Evolutionary conservation across 768 basidiomycete genomes (phyloP).

Genomic region (Pisolithus microcarpus): DNA sequence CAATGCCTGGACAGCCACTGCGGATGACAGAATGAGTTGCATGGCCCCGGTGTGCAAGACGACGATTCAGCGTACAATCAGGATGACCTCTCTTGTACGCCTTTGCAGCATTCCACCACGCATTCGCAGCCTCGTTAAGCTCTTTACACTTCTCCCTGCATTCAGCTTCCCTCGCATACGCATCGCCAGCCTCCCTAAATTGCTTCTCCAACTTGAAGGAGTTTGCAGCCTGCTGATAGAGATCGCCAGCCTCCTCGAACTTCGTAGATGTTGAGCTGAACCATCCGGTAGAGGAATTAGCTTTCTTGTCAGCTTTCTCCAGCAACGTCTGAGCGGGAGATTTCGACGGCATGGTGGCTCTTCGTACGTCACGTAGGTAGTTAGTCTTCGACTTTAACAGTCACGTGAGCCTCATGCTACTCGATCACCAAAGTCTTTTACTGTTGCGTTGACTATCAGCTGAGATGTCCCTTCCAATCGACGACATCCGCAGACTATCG

Average conservation of each 20-base stretch:
- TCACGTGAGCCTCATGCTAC: no score
- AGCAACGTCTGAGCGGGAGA: slow-evolving; percentile 70
- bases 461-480: slow-evolving; percentile 27
- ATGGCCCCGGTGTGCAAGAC: background rate
- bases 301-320: slow-evolving; percentile 91
- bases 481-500: slow-evolving; percentile 42
- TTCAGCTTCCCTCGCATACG: slow-evolving; percentile 90
- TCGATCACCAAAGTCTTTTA: no score
- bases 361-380: background rate
- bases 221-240: slow-evolving; percentile 93
- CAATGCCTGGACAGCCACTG: slow-evolving; percentile 87
- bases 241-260: slow-evolving; percentile 92
- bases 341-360: slow-evolving; percentile 56
- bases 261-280: slow-evolving; percentile 79
- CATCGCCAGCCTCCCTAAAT: slow-evolving; percentile 88
- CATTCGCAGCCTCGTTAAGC: slow-evolving; percentile 90
- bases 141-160: slow-evolving; percentile 87
- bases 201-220: slow-evolving; percentile 86
- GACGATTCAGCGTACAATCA: slow-evolving; percentile 54
- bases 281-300: slow-evolving; percentile 76
- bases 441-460: slow-evolving; percentile 22
- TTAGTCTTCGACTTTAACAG: no score
- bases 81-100: slow-evolving; percentile 86
- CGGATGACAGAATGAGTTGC: slow-evolving; percentile 8
- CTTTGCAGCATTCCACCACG: slow-evolving; percentile 98